These are phyloP conservation scores for Diaporthe helianthi DNA, from an alignment of 2,329 filamentous ascomycete genomes.

Conservation along the genomic window DNA sequence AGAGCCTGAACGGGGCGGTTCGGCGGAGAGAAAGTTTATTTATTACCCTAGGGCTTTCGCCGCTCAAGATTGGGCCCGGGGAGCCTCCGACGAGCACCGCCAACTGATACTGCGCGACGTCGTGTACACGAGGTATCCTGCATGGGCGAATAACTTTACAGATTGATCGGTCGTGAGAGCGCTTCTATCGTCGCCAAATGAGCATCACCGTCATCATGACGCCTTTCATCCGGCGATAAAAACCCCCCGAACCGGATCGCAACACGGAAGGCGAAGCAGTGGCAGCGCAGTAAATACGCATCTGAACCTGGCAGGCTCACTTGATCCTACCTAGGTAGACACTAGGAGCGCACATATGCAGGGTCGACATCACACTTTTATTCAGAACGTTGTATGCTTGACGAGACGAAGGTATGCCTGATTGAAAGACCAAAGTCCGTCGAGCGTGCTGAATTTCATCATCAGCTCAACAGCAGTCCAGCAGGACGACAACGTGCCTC, in stretches of 20 bases:
- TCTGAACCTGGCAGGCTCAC: background rate
- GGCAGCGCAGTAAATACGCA: too few relatives aligned
- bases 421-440: background rate
- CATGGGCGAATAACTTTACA: background rate
- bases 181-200: background rate
- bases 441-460: background rate
- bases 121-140: background rate
- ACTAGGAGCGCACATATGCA: background rate
- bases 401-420: background rate
- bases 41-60: background rate
- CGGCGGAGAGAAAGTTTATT: slow-evolving; percentile 4
- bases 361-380: background rate
- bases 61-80: background rate
- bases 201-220: background rate
- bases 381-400: background rate
- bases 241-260: background rate
- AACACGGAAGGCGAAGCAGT: background rate
- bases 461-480: background rate
- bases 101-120: background rate
- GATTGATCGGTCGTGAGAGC: background rate
- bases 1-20: background rate
- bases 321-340: too few relatives aligned
- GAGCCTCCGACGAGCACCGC: background rate
- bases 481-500: background rate
- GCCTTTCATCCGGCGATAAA: background rate